Conservation (phyloP, 2,329 filamentous ascomycete genomes). For the Calonectria ilicicola region DNA sequence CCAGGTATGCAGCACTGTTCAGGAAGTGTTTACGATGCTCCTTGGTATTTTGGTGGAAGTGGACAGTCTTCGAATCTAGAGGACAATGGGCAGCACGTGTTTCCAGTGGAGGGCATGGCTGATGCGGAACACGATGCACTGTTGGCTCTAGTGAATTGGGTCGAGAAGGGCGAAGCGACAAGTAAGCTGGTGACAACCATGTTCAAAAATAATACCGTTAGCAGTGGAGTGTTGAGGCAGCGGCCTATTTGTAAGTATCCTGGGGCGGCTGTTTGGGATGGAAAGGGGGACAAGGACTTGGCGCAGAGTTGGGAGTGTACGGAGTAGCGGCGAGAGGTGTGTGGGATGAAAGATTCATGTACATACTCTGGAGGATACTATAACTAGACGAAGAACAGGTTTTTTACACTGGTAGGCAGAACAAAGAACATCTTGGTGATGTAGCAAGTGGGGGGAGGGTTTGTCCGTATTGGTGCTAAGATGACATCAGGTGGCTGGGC, state of each 20-base stretch:
- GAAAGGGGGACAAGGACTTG: not conserved
- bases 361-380: not conserved
- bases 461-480: too few relatives aligned
- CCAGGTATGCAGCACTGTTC: slow-evolving; percentile 2
- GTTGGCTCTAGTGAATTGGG: not conserved
- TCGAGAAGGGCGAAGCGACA: not conserved
- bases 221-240: not conserved
- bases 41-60: not conserved
- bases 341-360: not conserved
- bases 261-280: not conserved
- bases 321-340: not conserved
- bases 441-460: too few relatives aligned
- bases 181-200: not conserved
- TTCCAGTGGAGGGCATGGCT: not conserved
- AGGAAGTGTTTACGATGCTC: not conserved
- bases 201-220: not conserved
- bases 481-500: too few relatives aligned
- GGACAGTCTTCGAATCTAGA: not conserved
- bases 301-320: not conserved
- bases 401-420: too few relatives aligned
- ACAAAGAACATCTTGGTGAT: too few relatives aligned
- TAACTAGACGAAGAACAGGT: too few relatives aligned
- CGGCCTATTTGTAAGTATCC: not conserved
- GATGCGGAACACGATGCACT: not conserved
- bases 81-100: not conserved